Evolutionary conservation across 192 early-diverging fungal species (phyloP), one percentile per base, ranked within the genome.

Genomic region (Chytriomyces sp.): DNA sequence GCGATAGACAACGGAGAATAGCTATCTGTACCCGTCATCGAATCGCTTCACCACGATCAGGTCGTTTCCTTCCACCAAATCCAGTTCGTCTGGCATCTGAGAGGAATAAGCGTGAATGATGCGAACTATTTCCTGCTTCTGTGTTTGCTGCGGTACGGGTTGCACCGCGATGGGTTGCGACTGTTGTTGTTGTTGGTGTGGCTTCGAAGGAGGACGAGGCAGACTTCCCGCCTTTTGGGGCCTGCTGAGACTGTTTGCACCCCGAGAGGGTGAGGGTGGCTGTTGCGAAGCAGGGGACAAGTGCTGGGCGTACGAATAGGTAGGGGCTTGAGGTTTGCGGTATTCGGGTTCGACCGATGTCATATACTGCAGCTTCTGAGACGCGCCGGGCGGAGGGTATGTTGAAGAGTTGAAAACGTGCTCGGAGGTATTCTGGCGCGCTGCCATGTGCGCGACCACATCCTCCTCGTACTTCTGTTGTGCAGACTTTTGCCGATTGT

Each of bases 21-120:
- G 5, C 4, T 8, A 60, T 60, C 8, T 36, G 37, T 37, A 81
- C 38, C 80, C 79, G 68, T 80, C 79, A 39, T 80, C 79, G 56
- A 78, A 80, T 17, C 54, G 31, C 52, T 67, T 60, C 25, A 80
- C 10, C 10, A 80, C 12, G 28, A 80, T 69, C 31, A 80, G 25
- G 26, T 79, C 77, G 36, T 69, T 32, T 17, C 77, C 79, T 39
- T 64, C 61, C 25, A 67, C 67, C 19, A 80, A 58, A 5, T 33
- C n/a, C 5, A 80, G 67, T 59, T 80, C 78, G 73, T 80, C 78
- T 5, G 32, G 62, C 38, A 78, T 37, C 32, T 52, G 41, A 19
- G 78, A 60, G 3, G 59, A 53, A 49, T 78, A 78, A 5, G 73
- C 5, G 67, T 78, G 72, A 22, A 78, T 53, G 37, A 78, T 55